Conservation (phyloP, 108 stramenopile genomes). For the Chaetoceros tenuissimus region DNA sequence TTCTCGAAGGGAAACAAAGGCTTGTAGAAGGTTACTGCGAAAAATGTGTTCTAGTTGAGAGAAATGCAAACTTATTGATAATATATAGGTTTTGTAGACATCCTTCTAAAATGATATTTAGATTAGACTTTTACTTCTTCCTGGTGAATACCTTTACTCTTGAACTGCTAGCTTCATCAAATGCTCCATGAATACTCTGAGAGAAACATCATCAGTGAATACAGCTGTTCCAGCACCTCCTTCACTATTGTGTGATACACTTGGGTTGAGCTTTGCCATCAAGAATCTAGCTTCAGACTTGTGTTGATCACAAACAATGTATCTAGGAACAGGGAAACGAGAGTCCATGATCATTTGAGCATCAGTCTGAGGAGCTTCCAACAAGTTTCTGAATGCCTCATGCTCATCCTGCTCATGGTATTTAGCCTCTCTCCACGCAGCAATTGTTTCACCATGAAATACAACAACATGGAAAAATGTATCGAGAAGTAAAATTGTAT, state of each 20-base stretch:
- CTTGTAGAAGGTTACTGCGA: no score
- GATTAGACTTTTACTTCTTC: no score
- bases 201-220: conserved; percentile 96
- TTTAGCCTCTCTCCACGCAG: conserved; percentile 96
- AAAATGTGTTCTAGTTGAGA: no score
- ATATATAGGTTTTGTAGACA: no score
- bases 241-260: conserved; percentile 89
- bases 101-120: no score
- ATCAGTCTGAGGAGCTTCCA: conserved; percentile 95
- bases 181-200: conserved; percentile 99
- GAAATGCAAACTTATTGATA: no score
- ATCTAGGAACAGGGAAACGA: conserved; percentile 95
- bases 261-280: conserved; percentile 98
- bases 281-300: conserved; percentile 98
- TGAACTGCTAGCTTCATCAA: conserved; percentile 5
- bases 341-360: conserved; percentile 97
- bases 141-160: no score
- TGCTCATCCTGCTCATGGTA: conserved; percentile 98
- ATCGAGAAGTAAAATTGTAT: conserved; percentile 95
- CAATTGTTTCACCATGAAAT: conserved; percentile 99
- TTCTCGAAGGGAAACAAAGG: no score
- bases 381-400: conserved; percentile 82
- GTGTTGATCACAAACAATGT: conserved; percentile 99
- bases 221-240: conserved; percentile 80
- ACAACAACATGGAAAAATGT: conserved; percentile 99